A percentile compares a stretch with the other conserved stretches of the same genome.
Conservation (phyloP, 2,329 filamentous ascomycete genomes). For the Periglandula ipomoeae region DNA sequence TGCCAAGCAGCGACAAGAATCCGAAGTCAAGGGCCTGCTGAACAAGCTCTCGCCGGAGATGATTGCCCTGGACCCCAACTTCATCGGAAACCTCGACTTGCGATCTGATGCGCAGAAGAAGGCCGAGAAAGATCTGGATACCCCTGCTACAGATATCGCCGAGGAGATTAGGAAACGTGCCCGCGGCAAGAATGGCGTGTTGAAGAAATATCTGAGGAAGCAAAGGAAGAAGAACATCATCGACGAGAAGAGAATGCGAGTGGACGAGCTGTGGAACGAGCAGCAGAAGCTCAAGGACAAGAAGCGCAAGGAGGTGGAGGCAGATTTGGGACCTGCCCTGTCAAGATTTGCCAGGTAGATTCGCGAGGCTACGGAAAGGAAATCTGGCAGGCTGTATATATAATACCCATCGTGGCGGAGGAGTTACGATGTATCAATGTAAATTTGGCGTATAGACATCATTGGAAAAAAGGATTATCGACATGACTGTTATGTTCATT, state of each 20-base stretch:
- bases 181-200: slow-evolving; percentile 78
- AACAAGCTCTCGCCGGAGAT: slow-evolving; percentile 96
- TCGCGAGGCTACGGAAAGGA: slow-evolving; percentile 34
- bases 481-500: too few species aligned
- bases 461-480: too few species aligned
- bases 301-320: slow-evolving; percentile 53
- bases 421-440: not conserved
- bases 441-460: not conserved
- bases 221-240: slow-evolving; percentile 89
- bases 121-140: slow-evolving; percentile 72
- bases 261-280: slow-evolving; percentile 73
- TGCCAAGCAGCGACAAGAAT: slow-evolving; percentile 82
- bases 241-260: slow-evolving; percentile 83
- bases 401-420: slow-evolving; percentile 11
- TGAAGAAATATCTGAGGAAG: slow-evolving; percentile 85
- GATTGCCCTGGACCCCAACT: slow-evolving; percentile 90
- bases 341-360: slow-evolving; percentile 74
- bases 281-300: slow-evolving; percentile 58
- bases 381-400: slow-evolving; percentile 4
- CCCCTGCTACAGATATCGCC: slow-evolving; percentile 47
- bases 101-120: slow-evolving; percentile 68
- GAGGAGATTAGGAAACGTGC: slow-evolving; percentile 66
- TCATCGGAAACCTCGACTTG: slow-evolving; percentile 79
- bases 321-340: slow-evolving; percentile 76
- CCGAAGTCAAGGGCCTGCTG: slow-evolving; percentile 78